These are phyloP conservation scores for Conticribra weissflogii DNA, from an alignment of 108 stramenopile species.

Conservation along the genomic window DNA sequence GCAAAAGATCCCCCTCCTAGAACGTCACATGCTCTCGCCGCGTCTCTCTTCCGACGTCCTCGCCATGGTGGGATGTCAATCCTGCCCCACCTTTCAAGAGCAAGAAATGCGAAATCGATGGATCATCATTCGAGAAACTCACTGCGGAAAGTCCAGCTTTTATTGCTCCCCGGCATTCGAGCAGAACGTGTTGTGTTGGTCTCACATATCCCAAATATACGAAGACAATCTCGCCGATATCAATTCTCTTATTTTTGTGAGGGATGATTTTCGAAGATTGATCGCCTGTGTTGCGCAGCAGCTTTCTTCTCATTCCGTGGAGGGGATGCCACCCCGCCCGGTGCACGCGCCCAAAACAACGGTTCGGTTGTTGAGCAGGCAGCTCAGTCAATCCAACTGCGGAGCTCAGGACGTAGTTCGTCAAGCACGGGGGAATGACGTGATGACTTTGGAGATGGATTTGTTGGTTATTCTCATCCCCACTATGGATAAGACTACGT, in stretches of 20 bases:
- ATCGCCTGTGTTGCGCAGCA: slow-evolving; percentile 19
- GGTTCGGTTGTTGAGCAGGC: slow-evolving; percentile 24
- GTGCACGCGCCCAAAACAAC: slow-evolving; percentile 17
- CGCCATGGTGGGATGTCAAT: slow-evolving; percentile 12
- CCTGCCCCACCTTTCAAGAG: slow-evolving; percentile 14
- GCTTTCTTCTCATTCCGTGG: slow-evolving; percentile 18
- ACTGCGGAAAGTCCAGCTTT: slow-evolving; percentile 34
- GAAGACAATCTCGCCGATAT: slow-evolving; percentile 34
- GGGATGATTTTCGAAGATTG: slow-evolving; percentile 14
- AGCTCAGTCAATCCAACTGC: slow-evolving; percentile 5
- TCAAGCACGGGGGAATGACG: slow-evolving; percentile 1
- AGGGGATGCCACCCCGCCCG: slow-evolving; percentile 10
- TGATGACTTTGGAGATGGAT: background rate
- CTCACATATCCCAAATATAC: slow-evolving; percentile 25
- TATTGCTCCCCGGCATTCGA: slow-evolving; percentile 51
- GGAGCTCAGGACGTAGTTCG: background rate
- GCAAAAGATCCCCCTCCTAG: slow-evolving; percentile 19
- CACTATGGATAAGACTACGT: slow-evolving; percentile 23
- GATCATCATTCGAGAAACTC: slow-evolving; percentile 45
- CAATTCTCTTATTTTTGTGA: slow-evolving; percentile 25
- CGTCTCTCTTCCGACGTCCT: slow-evolving; percentile 25
- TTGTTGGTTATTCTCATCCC: background rate
- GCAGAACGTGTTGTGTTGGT: slow-evolving; percentile 34
- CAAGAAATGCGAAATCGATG: slow-evolving; percentile 35
- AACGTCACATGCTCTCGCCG: slow-evolving; percentile 13